Conservation (phyloP, 1,284 basidiomycete species). For the Volvariella volvacea region DNA sequence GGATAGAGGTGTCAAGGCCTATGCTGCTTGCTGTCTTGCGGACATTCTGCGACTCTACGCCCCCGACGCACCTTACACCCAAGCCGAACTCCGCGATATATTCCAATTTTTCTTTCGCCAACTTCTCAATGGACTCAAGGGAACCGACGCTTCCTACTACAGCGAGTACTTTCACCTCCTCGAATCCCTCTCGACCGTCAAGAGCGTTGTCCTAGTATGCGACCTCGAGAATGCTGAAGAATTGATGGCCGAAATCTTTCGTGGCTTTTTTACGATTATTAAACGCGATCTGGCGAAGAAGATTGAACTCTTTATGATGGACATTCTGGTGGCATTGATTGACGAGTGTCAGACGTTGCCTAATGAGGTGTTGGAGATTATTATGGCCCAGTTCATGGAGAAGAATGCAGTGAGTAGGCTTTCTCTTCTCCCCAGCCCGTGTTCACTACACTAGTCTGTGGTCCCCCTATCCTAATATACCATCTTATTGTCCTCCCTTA, state of each 20-base stretch:
- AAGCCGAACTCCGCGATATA: slow-evolving; percentile 84
- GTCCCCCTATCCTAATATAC: background rate
- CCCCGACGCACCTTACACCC: slow-evolving; percentile 94
- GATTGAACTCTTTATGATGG: slow-evolving; percentile 81
- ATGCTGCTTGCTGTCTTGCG: slow-evolving; percentile 90
- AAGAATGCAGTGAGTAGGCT: slow-evolving; percentile 53
- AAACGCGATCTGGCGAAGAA: slow-evolving; percentile 83
- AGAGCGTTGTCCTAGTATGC: slow-evolving; percentile 90
- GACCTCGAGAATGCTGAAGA: slow-evolving; percentile 87
- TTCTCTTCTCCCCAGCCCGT: slow-evolving; percentile 4
- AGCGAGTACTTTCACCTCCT: slow-evolving; percentile 90
- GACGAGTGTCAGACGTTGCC: slow-evolving; percentile 81
- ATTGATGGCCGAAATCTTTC: slow-evolving; percentile 80
- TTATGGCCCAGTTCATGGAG: slow-evolving; percentile 84
- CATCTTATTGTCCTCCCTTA: slow-evolving; percentile 20
- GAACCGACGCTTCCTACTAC: slow-evolving; percentile 70
- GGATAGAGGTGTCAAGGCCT: slow-evolving; percentile 91
- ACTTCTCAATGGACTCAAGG: slow-evolving; percentile 69
- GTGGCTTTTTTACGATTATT: slow-evolving; percentile 76
- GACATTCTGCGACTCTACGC: slow-evolving; percentile 93
- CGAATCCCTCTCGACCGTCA: slow-evolving; percentile 88
- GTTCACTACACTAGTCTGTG: background rate
- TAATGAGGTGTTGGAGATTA: slow-evolving; percentile 69
- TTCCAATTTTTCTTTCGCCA: slow-evolving; percentile 93
- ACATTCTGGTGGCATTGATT: slow-evolving; percentile 85